Conservation (phyloP, 371 early-diverging fungal genomes). For the Fennellomyces sp. region DNA sequence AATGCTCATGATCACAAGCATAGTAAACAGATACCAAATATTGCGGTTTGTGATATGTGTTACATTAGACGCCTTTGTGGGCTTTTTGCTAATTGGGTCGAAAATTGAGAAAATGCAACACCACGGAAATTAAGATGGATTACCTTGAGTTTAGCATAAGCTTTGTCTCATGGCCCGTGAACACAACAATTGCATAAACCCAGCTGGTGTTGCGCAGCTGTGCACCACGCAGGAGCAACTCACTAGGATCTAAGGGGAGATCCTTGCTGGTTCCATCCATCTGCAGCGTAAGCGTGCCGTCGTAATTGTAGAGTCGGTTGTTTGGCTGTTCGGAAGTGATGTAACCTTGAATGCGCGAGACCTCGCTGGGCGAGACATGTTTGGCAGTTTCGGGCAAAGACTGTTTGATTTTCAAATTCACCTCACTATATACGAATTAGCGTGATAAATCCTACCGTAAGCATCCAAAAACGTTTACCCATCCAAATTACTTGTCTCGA, state of each 20-base stretch:
- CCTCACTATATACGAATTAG: constrained; percentile 84
- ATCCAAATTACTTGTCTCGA: constrained; percentile 96
- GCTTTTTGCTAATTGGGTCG: constrained; percentile 36
- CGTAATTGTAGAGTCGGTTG: constrained; percentile 85
- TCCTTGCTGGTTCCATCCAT: constrained; percentile 53
- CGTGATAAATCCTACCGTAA: no score
- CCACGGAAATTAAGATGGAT: background rate
- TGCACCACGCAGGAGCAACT: constrained; percentile 82
- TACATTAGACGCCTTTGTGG: constrained; percentile 57
- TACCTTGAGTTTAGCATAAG: constrained; percentile 84
- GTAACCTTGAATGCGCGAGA: constrained; percentile 56
- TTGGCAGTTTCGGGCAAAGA: constrained; percentile 75
- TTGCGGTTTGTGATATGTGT: constrained; percentile 91
- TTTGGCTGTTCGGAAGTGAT: constrained; percentile 84
- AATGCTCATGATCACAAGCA: constrained; percentile 83
- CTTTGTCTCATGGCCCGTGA: constrained; percentile 91
- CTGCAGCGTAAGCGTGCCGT: constrained; percentile 65
- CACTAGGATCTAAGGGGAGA: constrained; percentile 75
- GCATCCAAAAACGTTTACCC: no score
- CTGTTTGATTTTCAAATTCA: constrained; percentile 92
- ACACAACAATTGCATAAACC: constrained; percentile 83
- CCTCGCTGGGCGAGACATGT: constrained; percentile 59
- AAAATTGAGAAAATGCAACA: background rate
- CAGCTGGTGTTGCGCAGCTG: constrained; percentile 83
- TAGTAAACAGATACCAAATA: constrained; percentile 88